A percentile compares a stretch with the other conserved stretches of the same genome.
Evolutionary conservation across 2,329 filamentous ascomycete genomes (phyloP).

Genomic region (Colletotrichum costaricense): DNA sequence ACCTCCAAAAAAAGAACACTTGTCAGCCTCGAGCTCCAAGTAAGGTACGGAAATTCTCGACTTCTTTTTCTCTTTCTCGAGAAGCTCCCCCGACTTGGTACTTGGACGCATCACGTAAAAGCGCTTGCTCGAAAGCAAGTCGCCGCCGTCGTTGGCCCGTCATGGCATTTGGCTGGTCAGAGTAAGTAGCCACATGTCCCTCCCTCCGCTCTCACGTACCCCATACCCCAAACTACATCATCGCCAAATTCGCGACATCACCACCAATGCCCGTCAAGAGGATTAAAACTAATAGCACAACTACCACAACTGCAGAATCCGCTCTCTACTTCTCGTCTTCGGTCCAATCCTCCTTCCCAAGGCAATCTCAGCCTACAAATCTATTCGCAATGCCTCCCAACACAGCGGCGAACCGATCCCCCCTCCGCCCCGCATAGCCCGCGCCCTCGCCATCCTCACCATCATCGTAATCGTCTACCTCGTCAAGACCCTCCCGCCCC

Average conservation of each 20-base stretch:
- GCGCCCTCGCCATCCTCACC: constrained; percentile 71
- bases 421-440: constrained; percentile 66
- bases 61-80: not conserved
- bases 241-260: not conserved
- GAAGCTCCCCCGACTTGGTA: not conserved
- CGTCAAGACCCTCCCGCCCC: constrained; percentile 72
- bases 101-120: not conserved
- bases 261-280: not conserved
- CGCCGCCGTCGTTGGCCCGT: constrained; percentile 16
- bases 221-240: not conserved
- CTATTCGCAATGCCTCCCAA: constrained; percentile 55
- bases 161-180: constrained; percentile 40
- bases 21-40: constrained; percentile 14
- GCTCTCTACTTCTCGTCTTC: constrained; percentile 70
- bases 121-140: not conserved
- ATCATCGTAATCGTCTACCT: constrained; percentile 57
- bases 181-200: constrained; percentile 28
- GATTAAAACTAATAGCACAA: not conserved
- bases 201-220: not conserved
- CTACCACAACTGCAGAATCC: constrained; percentile 52
- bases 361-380: constrained; percentile 73
- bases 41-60: not conserved
- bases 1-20: not conserved
- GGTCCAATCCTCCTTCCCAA: constrained; percentile 79
- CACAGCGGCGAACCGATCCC: constrained; percentile 61